Conservation (phyloP, 2,329 filamentous ascomycete genomes). For the Aspergillus jensenii region DNA sequence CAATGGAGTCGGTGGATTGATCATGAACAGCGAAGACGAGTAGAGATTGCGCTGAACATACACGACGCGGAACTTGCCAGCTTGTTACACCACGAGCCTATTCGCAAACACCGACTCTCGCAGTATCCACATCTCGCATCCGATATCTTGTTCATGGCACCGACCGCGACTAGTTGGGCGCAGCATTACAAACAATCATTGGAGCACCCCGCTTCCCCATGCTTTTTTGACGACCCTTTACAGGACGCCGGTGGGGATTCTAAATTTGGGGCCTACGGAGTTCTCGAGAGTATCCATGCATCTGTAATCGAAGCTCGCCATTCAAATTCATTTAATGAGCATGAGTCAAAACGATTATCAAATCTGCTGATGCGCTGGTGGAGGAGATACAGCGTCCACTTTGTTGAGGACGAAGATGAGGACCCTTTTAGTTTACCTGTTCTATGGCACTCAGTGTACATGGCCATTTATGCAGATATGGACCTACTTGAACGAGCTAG, state of each 20-base stretch:
- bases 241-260: background rate
- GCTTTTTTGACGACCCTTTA: background rate
- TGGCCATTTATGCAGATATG: slow-evolving; percentile 27
- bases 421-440: slow-evolving; percentile 27
- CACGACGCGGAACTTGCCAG: slow-evolving; percentile 32
- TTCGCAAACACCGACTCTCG: slow-evolving; percentile 13
- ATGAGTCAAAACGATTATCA: no score
- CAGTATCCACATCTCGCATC: slow-evolving; percentile 16
- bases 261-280: slow-evolving; percentile 2
- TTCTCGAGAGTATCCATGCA: slow-evolving; percentile 17
- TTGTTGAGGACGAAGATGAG: background rate
- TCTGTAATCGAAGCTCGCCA: slow-evolving; percentile 21
- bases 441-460: slow-evolving; percentile 32
- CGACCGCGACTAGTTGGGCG: slow-evolving; percentile 18
- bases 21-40: slow-evolving; percentile 26
- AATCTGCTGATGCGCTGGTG: no score
- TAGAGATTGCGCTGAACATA: slow-evolving; percentile 26
- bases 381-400: no score
- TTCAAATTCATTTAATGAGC: slow-evolving; percentile 12
- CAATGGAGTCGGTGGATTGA: slow-evolving; percentile 28
- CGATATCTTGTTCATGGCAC: slow-evolving; percentile 17
- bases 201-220: no score
- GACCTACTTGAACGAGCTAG: slow-evolving; percentile 27
- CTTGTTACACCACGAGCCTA: slow-evolving; percentile 19
- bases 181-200: background rate